These are phyloP conservation scores for Aspergillus viridinutans DNA, from an alignment of 2,329 filamentous ascomycete species.

Conservation along the genomic window DNA sequence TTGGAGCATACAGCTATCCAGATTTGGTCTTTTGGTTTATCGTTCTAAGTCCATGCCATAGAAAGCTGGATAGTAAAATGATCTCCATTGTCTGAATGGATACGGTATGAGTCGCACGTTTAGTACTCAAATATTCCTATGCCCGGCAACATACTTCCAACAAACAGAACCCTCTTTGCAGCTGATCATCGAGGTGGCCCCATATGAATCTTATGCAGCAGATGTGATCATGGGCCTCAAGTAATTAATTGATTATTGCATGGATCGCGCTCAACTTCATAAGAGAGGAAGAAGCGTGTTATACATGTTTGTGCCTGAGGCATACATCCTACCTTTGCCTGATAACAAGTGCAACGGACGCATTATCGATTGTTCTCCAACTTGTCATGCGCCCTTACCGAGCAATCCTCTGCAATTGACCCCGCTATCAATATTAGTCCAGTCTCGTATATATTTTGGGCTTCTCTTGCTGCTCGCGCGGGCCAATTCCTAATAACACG, in stretches of 20 bases:
- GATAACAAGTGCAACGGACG: background rate
- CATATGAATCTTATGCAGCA: background rate
- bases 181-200: no score
- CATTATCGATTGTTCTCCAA: background rate
- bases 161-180: no score
- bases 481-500: conserved; percentile 1
- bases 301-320: conserved; percentile 15
- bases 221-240: background rate
- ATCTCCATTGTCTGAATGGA: no score
- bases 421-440: background rate
- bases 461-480: background rate
- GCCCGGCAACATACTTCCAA: background rate
- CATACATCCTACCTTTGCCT: conserved; percentile 1
- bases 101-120: background rate
- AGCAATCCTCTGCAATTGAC: background rate
- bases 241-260: background rate
- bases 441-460: background rate
- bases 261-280: background rate
- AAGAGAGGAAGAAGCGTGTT: background rate
- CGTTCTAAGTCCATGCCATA: background rate
- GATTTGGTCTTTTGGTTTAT: background rate
- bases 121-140: background rate
- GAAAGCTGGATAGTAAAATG: background rate
- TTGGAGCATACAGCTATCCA: background rate
- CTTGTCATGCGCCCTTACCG: background rate